phyloP scores from a whole-genome alignment of 2,329 filamentous ascomycete species.

The Ilyonectria mors-panacis region DNA sequence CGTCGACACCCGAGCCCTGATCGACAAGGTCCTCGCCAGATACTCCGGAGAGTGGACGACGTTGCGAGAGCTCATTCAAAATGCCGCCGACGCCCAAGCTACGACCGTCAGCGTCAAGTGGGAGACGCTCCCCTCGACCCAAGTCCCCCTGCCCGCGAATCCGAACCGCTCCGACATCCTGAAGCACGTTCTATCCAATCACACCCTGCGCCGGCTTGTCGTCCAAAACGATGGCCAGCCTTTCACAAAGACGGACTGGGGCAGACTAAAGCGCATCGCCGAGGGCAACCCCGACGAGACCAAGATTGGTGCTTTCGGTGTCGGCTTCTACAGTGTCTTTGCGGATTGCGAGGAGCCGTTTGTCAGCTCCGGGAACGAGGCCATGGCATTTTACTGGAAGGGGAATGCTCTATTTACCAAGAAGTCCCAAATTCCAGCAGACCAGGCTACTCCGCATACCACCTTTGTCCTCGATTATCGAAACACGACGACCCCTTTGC shows the following conservation, averaged over 20 bases:
- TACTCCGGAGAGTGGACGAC: conserved; percentile 97
- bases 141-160: conserved; percentile 77
- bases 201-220: conserved; percentile 88
- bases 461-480: conserved; percentile 96
- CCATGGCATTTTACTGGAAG: conserved; percentile 99
- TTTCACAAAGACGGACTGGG: conserved; percentile 94
- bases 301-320: conserved; percentile 98
- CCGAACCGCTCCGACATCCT: conserved; percentile 79
- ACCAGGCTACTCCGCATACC: conserved; percentile 79
- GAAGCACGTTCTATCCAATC: conserved; percentile 87
- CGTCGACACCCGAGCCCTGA: conserved; percentile 95
- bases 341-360: conserved; percentile 98
- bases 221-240: conserved; percentile 93
- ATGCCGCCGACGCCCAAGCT: conserved; percentile 96
- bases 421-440: conserved; percentile 80
- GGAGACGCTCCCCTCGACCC: conserved; percentile 88
- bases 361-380: conserved; percentile 90
- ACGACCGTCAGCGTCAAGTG: conserved; percentile 91
- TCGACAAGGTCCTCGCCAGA: conserved; percentile 96
- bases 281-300: conserved; percentile 99
- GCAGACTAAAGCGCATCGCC: conserved; percentile 94
- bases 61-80: conserved; percentile 94
- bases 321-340: conserved; percentile 99
- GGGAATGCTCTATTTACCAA: conserved; percentile 97
- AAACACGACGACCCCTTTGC: conserved; percentile 88